phyloP scores from a whole-genome alignment of 176 grass and related monocot species.

The Musa itinerans region DNA sequence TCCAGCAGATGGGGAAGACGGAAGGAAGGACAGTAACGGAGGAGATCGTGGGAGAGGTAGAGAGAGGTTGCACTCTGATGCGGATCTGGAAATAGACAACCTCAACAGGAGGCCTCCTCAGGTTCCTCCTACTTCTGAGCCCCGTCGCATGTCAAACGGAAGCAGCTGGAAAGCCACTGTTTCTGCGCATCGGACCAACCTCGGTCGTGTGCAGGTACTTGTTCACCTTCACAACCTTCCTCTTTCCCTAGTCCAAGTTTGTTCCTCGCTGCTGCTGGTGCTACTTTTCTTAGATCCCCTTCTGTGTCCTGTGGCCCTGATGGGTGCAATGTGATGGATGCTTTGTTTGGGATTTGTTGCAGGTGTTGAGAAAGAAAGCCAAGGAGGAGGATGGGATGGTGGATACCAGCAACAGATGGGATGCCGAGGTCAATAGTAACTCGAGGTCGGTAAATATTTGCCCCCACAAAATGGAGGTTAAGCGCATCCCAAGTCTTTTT shows the following conservation, averaged over 20 bases:
- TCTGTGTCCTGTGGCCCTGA: background rate
- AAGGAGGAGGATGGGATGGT: conserved; percentile 2
- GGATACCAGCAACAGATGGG: conserved; percentile 12
- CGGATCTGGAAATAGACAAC: background rate
- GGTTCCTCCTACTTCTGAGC: background rate
- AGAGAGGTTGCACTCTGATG: conserved; percentile 4
- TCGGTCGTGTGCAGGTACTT: no score
- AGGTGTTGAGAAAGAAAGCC: conserved; percentile 6
- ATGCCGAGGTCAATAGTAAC: conserved; percentile 13
- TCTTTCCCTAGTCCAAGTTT: background rate
- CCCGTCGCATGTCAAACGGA: background rate
- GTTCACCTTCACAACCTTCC: background rate
- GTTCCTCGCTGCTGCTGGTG: background rate
- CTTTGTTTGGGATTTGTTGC: conserved; percentile 1
- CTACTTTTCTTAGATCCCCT: conserved; percentile 4
- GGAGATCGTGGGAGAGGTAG: background rate
- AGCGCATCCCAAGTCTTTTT: background rate
- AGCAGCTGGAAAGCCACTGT: background rate
- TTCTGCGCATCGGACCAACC: background rate
- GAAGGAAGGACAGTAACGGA: background rate
- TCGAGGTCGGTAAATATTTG: conserved; percentile 14
- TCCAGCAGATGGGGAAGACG: background rate
- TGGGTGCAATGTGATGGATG: conserved; percentile 12
- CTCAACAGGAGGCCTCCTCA: background rate
- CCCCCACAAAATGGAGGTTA: background rate